These are phyloP conservation scores for Symmetrospora coprosmae DNA, from an alignment of 768 basidiomycete genomes.

Conservation along the genomic window DNA sequence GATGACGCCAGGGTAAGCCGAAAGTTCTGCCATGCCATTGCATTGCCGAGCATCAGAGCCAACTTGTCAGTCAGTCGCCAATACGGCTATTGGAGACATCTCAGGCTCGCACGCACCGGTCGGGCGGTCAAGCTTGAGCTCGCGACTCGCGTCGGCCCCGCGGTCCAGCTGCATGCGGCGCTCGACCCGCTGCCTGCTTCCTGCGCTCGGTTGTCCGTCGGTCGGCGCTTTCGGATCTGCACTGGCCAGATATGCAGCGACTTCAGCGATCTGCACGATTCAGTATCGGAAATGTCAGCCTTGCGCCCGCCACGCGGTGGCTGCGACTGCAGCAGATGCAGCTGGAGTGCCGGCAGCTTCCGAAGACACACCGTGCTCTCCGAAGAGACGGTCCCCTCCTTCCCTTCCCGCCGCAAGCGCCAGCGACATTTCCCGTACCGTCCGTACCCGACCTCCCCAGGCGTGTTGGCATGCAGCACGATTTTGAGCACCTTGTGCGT, in stretches of 20 bases:
- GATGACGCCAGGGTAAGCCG: background rate
- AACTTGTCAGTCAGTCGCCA: background rate
- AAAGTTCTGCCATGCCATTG: background rate
- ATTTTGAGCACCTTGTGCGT: constrained; percentile 25
- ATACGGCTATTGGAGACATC: background rate
- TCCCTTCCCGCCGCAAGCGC: background rate
- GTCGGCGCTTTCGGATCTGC: too few species aligned
- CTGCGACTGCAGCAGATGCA: too few species aligned
- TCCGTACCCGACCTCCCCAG: constrained; percentile 30
- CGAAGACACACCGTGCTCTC: too few species aligned
- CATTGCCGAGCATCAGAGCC: too few species aligned
- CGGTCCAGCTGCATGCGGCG: constrained; percentile 11
- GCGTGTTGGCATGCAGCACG: constrained; percentile 31
- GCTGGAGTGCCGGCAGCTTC: too few species aligned
- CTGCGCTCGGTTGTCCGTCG: too few species aligned
- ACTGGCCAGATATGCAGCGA: too few species aligned
- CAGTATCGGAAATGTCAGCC: too few species aligned
- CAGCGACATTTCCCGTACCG: constrained; percentile 18
- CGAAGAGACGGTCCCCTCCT: too few species aligned
- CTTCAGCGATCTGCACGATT: too few species aligned
- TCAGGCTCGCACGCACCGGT: background rate
- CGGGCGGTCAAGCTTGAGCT: constrained; percentile 1
- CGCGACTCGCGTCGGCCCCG: background rate
- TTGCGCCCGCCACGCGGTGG: too few species aligned
- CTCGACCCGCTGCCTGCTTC: too few species aligned